These are phyloP conservation scores for Aspergillus calidoustus DNA, from an alignment of 2,329 filamentous ascomycete species.

Conservation along the genomic window DNA sequence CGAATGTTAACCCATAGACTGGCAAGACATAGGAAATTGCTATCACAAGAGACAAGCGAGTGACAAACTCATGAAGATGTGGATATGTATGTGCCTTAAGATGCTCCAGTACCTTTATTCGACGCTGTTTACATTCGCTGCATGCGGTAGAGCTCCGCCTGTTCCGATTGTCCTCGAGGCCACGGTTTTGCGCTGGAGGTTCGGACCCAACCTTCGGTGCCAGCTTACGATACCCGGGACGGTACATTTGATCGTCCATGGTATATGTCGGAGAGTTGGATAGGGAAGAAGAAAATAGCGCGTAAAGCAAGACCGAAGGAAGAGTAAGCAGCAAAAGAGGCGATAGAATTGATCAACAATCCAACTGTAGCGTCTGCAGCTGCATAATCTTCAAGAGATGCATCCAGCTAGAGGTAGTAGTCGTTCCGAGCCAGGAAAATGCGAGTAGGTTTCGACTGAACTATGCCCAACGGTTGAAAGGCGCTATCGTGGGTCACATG, in stretches of 20 bases:
- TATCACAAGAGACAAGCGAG: background rate
- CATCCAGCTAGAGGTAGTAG: conserved; percentile 19
- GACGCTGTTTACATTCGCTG: conserved; percentile 42
- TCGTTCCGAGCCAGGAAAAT: conserved; percentile 15
- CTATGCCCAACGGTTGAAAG: background rate
- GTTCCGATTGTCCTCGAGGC: conserved; percentile 37
- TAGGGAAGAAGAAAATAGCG: background rate
- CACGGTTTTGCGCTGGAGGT: conserved; percentile 21
- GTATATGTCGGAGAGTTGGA: conserved; percentile 5
- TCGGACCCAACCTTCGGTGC: conserved; percentile 34
- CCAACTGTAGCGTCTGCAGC: conserved; percentile 5
- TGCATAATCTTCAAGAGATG: conserved; percentile 20
- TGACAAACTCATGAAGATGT: background rate
- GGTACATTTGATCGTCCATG: conserved; percentile 35
- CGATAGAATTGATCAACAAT: conserved; percentile 11
- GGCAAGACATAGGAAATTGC: background rate
- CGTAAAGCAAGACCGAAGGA: conserved; percentile 2
- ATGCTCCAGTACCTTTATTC: conserved; percentile 39
- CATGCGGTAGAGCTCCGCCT: conserved; percentile 44
- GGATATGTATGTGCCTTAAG: background rate
- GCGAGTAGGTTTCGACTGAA: background rate
- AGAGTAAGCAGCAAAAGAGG: background rate
- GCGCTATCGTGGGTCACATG: background rate
- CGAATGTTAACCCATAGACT: background rate
- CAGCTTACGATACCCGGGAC: conserved; percentile 34